Percentiles rank a stretch among this genome's conserved stretches.
Evolutionary conservation across 1,139 yeast species (phyloP).

Genomic region (Blastobotrys arbuscula): DNA sequence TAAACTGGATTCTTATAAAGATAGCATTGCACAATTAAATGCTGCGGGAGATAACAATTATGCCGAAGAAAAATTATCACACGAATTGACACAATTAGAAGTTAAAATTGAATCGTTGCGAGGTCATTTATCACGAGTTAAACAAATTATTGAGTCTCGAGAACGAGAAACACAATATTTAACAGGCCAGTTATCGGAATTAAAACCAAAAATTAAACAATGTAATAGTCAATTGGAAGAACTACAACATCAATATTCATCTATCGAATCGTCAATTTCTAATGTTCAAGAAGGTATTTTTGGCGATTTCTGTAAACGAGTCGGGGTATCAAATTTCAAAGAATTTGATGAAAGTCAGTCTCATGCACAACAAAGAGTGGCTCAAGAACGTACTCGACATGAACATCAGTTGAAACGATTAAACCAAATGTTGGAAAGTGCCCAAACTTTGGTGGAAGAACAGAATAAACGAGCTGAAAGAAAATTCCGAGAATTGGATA

Average conservation of each 20-base stretch:
- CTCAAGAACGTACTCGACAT: conserved; percentile 10
- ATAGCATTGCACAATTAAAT: conserved; percentile 48
- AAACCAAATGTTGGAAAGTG: conserved; percentile 3
- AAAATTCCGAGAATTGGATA: conserved; percentile 1
- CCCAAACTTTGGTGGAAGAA: conserved; percentile 5
- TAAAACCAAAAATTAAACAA: conserved; percentile 12
- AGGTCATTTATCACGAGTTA: conserved; percentile 45
- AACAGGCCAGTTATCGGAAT: conserved; percentile 22
- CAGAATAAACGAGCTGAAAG: conserved; percentile 9
- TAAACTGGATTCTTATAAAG: conserved; percentile 54
- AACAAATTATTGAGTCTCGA: conserved; percentile 50
- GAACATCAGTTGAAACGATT: conserved; percentile 13
- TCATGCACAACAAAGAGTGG: conserved; percentile 26
- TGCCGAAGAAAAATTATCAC: conserved; percentile 39
- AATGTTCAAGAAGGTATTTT: conserved; percentile 38
- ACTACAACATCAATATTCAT: conserved; percentile 17
- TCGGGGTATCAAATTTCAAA: conserved; percentile 50
- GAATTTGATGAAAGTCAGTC: conserved; percentile 66
- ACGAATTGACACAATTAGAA: conserved; percentile 38
- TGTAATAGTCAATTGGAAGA: conserved; percentile 18
- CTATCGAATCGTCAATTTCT: conserved; percentile 23
- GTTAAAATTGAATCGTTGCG: conserved; percentile 49
- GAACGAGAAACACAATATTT: conserved; percentile 54
- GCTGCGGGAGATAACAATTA: conserved; percentile 41
- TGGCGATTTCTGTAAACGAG: conserved; percentile 46